Base-by-base conservation (phyloP, 371 early-diverging fungal species). In the Actinomortierella wolfii region DNA sequence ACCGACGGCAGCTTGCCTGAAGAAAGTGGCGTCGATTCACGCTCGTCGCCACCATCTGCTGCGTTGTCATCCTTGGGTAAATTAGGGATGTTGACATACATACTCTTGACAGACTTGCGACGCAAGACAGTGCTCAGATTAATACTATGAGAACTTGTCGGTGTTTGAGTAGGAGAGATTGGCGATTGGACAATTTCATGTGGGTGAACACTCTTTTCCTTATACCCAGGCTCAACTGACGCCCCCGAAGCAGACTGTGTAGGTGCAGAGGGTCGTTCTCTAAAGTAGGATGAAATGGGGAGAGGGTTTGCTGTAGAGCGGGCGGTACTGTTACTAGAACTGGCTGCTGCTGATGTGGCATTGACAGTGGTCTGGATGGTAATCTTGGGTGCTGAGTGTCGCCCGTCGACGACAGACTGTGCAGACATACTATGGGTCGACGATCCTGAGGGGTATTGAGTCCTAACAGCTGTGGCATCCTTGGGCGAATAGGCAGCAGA, bases 11-110 rank as follows among this genome's bases (percentile, higher is more conserved):
- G n/a, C n/a, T n/a, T n/a, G n/a, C n/a, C n/a, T n/a, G n/a, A n/a
- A n/a, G n/a, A n/a, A n/a, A n/a, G n/a, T n/a, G n/a, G n/a, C n/a
- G n/a, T n/a, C n/a, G n/a, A n/a, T n/a, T n/a, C n/a, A n/a, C 46
- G 44, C 44, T 44, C 20, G 15, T 44, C 44, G 13, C 20, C n/a
- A 13, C 13, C 20, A 20, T 56, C 63, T 8, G 24, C 3, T 14
- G 23, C 48, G 4, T 42, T 7, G 1, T 63, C 64, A 9, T 15
- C 54, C 21, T 56, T 54, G 7, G 44, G 13, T 13, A 64, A 64
- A 6, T 56, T 69, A 2, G 70, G 70, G 49, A 69, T 60, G 25
- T 69, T 69, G 60, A 69, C 70, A 15, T 69, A 69, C 70, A 69
- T 69, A 39, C 70, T 69, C 51, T 69, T 69, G 57, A 69, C 61